phyloP scores from a whole-genome alignment of 257 asterid genomes.

The Buddleja alternifolia region DNA sequence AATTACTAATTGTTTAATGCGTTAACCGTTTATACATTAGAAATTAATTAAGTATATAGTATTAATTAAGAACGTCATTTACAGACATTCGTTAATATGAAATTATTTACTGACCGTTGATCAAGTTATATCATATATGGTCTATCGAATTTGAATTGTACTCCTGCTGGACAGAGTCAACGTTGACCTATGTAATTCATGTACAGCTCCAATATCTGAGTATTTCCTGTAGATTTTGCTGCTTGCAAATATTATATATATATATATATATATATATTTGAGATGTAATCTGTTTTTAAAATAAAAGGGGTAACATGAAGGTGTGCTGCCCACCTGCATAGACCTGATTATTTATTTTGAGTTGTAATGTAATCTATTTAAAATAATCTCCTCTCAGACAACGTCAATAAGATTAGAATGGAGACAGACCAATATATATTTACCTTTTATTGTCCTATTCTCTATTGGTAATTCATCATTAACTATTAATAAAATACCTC shows the following conservation, averaged over 20 bases:
- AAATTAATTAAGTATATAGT: too few relatives aligned
- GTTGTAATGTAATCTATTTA: background rate
- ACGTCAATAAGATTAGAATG: background rate
- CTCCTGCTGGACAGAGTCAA: conserved; percentile 13
- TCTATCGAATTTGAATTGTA: background rate
- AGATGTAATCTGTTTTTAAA: too few relatives aligned
- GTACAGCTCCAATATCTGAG: background rate
- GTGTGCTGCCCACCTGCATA: conserved; percentile 33
- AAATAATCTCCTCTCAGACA: background rate
- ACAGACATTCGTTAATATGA: conserved; percentile 3
- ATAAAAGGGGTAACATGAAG: background rate
- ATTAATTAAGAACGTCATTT: background rate
- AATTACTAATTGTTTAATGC: too few relatives aligned
- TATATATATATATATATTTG: too few relatives aligned
- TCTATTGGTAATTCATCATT: too few relatives aligned
- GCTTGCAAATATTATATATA: background rate
- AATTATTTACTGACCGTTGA: conserved; percentile 23
- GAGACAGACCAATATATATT: too few relatives aligned
- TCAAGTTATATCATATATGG: background rate
- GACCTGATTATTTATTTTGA: conserved; percentile 6
- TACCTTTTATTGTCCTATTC: too few relatives aligned
- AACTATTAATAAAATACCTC: too few relatives aligned
- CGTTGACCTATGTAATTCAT: conserved; percentile 14
- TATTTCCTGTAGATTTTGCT: background rate
- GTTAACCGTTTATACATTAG: too few relatives aligned